These are phyloP conservation scores for Trichoderma sp. DNA, from an alignment of 2,329 filamentous ascomycete genomes.

Conservation along the genomic window DNA sequence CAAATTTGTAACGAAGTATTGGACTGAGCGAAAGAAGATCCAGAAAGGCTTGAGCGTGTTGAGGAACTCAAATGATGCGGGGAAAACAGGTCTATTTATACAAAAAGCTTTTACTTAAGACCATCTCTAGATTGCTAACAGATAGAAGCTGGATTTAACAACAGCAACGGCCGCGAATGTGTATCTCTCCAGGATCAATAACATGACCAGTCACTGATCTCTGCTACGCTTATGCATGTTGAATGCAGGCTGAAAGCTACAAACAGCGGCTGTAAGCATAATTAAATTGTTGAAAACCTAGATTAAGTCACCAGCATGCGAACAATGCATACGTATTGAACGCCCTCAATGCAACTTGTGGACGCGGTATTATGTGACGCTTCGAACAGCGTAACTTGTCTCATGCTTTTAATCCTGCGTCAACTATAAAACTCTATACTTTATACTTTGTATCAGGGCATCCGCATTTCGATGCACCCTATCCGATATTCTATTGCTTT, in stretches of 20 bases:
- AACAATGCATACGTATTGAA: not conserved
- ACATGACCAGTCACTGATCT: conserved; percentile 3
- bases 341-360: not conserved
- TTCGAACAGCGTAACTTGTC: not conserved
- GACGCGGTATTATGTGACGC: not conserved
- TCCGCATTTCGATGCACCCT: not conserved
- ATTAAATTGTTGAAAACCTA: not conserved
- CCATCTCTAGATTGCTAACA: not conserved
- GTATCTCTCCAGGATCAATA: not conserved
- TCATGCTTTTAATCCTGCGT: not conserved
- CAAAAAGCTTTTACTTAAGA: not conserved
- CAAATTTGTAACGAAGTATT: not conserved
- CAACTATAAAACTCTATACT: not conserved
- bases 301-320: not conserved
- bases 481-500: not conserved
- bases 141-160: not conserved
- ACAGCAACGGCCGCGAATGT: not conserved
- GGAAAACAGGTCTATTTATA: conserved; percentile 1
- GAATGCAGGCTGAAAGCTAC: not conserved
- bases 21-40: not conserved
- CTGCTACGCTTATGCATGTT: not conserved
- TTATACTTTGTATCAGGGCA: not conserved
- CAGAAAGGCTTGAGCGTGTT: not conserved
- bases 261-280: not conserved
- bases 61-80: not conserved